Percentiles rank a stretch among this genome's conserved stretches.
Conservation (phyloP, 345 rosid genomes). For the Salix purpurea region DNA sequence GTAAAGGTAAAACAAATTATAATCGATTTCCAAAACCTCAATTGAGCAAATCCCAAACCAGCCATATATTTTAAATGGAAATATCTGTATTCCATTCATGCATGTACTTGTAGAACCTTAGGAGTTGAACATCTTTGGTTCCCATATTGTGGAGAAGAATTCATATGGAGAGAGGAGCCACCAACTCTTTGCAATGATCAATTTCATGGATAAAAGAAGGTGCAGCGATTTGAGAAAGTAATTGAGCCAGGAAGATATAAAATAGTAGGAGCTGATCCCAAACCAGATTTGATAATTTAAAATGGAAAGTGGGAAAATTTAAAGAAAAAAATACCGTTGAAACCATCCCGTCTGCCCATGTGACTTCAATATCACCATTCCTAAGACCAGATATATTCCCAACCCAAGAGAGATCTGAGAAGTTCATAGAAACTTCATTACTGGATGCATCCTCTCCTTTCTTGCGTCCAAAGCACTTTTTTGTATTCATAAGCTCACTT, state of each 20-base stretch:
- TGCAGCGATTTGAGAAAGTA: not conserved
- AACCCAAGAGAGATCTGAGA: slow-evolving; percentile 88
- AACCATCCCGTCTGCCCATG: slow-evolving; percentile 97
- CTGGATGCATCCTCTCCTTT: slow-evolving; percentile 32
- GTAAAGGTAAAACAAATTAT: not conserved
- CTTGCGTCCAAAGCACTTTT: slow-evolving; percentile 32
- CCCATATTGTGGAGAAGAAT: not conserved
- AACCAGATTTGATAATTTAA: not conserved
- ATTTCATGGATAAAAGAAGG: not conserved
- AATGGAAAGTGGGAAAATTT: not conserved
- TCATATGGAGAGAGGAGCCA: not conserved
- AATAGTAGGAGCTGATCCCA: not conserved
- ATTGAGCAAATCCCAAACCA: not conserved
- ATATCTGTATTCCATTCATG: not conserved
- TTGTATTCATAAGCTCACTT: slow-evolving; percentile 25
- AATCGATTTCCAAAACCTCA: not conserved
- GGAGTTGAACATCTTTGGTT: not conserved
- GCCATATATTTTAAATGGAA: not conserved
- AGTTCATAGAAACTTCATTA: slow-evolving; percentile 29
- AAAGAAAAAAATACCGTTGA: slow-evolving; percentile 57
- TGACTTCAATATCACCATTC: slow-evolving; percentile 94
- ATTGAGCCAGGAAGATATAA: not conserved
- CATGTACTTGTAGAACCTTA: not conserved
- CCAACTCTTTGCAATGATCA: not conserved
- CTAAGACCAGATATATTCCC: slow-evolving; percentile 87